Base-by-base conservation (phyloP, 2,329 filamentous ascomycete genomes). In the Dothistroma septosporum region DNA sequence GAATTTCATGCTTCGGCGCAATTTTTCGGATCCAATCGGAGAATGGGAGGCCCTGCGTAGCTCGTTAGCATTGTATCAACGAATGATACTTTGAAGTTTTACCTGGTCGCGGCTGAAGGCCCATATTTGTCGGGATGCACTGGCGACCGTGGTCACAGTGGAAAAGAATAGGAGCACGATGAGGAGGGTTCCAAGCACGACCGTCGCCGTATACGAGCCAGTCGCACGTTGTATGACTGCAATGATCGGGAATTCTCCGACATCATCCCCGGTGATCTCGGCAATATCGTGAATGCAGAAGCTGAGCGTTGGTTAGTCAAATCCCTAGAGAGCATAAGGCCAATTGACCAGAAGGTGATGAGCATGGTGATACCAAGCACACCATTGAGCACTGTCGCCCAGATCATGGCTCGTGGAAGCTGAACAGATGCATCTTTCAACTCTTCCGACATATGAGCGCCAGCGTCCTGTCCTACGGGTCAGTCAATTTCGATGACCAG, bases 321-420 rank as follows among this genome's bases (percentile, higher is more conserved):
- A 9, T 16, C 16, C 21, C 9, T 9, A 31, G 32, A 32, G 35
- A 19, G 22, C 32, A 28, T 9, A 14, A 24, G 7, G 22, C 12
- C 48, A 19, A 55, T 64, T 56, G 58, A 77, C 62, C 75, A 73
- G 53, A 76, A 75, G 2, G 71, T 73, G 56, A 78, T 73, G 22
- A 78, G 69, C 68, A 75, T 73, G 33, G 67, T 68, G 50, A 75
- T 68, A 5, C 72, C 71, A 16, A 75, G 62, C 7, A 72, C 62
- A 33, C 69, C 71, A 58, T 75, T 76, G 16, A 74, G 66, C n/a
- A 74, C 62, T 44, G 76, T 79, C 2, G 73, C 72, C 63, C 75
- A 75, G 44, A 80, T 73, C 75, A 79, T 78, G 9, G 76, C 76
- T 35, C 70, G 69, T 1, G 78, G 78, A 1, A 80, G 73, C 21